Conservation (phyloP, 75 land plant species). For the Sequoia sempervirens region DNA sequence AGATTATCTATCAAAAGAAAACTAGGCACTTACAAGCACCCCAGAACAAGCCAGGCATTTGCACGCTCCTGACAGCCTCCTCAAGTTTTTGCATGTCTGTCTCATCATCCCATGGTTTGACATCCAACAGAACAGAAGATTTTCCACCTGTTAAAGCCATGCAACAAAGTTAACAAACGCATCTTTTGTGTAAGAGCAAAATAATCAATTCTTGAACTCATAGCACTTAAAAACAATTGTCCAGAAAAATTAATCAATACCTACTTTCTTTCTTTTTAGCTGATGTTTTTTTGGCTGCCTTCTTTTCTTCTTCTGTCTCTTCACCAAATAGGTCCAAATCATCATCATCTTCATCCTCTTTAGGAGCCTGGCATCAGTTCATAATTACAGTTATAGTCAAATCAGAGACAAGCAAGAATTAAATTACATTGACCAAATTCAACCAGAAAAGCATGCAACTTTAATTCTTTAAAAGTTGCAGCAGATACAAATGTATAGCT, state of each 20-base stretch:
- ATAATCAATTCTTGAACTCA: neutral
- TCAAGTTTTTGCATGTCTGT: conserved; percentile 95
- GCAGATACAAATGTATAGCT: neutral
- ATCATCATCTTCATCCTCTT: conserved; percentile 59
- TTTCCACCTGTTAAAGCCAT: conserved; percentile 63
- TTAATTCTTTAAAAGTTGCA: conserved; percentile 14
- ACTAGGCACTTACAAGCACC: conserved; percentile 67
- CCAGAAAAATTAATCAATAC: conserved; percentile 5
- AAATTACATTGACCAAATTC: neutral
- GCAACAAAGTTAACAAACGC: conserved; percentile 3
- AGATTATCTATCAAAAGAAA: neutral
- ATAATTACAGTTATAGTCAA: conserved; percentile 2
- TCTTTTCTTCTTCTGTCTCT: conserved; percentile 69
- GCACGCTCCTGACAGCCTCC: conserved; percentile 69
- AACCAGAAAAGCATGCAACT: conserved; percentile 2
- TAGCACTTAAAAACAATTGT: neutral
- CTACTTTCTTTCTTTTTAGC: conserved; percentile 68
- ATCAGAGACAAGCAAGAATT: neutral
- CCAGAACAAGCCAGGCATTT: conserved; percentile 75
- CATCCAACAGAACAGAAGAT: conserved; percentile 89
- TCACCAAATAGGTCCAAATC: conserved; percentile 58
- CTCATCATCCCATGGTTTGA: conserved; percentile 99
- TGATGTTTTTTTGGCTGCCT: conserved; percentile 48
- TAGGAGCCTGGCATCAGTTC: conserved; percentile 27
- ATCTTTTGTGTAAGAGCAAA: too few relatives aligned